Evolutionary conservation across 1,284 basidiomycete species (phyloP).

Genomic region (Cutaneotrichosporon arboriforme): DNA sequence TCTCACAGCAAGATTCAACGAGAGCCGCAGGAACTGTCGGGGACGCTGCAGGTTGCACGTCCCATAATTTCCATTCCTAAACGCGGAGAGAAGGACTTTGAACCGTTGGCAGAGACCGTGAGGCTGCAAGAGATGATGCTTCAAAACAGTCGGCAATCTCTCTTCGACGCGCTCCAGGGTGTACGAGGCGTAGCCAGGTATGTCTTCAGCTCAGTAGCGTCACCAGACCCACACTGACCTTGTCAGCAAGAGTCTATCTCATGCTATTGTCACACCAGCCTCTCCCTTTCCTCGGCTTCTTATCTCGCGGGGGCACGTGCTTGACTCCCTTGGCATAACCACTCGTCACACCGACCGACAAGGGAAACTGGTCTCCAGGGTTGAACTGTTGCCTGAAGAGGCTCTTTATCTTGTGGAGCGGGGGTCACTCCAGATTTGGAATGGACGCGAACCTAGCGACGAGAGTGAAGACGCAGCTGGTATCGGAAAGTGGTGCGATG

Average conservation of each 20-base stretch:
- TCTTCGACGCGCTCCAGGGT: slow-evolving; percentile 72
- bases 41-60: slow-evolving; percentile 13
- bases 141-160: slow-evolving; percentile 73
- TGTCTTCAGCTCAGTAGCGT: slow-evolving; percentile 20
- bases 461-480: slow-evolving; percentile 18
- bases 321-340: slow-evolving; percentile 66
- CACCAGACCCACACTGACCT: not conserved
- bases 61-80: slow-evolving; percentile 64
- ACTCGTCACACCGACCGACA: slow-evolving; percentile 53
- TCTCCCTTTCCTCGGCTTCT: slow-evolving; percentile 56
- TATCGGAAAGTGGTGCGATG: slow-evolving; percentile 38
- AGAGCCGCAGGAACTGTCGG: slow-evolving; percentile 23
- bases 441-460: slow-evolving; percentile 35
- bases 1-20: slow-evolving; percentile 38
- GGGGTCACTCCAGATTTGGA: slow-evolving; percentile 79
- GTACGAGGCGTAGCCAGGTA: slow-evolving; percentile 69
- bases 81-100: slow-evolving; percentile 92
- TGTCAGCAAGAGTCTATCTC: slow-evolving; percentile 46
- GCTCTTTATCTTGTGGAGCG: slow-evolving; percentile 86
- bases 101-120: slow-evolving; percentile 62
- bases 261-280: slow-evolving; percentile 37
- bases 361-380: slow-evolving; percentile 50
- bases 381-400: slow-evolving; percentile 90
- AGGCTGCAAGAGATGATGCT: slow-evolving; percentile 64
- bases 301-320: slow-evolving; percentile 67